Conservation (phyloP, 2,329 filamentous ascomycete genomes). For the Alternaria sp. region DNA sequence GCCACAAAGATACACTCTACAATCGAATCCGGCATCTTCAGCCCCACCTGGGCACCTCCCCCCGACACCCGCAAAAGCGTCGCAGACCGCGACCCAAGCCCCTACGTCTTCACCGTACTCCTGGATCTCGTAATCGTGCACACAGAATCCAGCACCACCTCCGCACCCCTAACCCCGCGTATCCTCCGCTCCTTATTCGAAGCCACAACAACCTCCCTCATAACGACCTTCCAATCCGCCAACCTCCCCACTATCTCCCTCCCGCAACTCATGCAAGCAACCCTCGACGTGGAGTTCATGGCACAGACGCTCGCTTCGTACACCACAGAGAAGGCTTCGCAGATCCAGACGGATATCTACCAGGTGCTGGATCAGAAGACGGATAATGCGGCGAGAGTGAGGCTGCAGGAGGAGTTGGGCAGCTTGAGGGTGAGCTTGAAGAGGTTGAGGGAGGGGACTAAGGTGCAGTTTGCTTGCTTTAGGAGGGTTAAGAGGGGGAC, state of each 20-base stretch:
- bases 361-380: slow-evolving; percentile 87
- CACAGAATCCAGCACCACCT: slow-evolving; percentile 66
- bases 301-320: slow-evolving; percentile 92
- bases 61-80: slow-evolving; percentile 39
- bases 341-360: slow-evolving; percentile 89
- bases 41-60: slow-evolving; percentile 72
- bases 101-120: slow-evolving; percentile 89
- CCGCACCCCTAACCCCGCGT: slow-evolving; percentile 75
- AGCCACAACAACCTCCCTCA: slow-evolving; percentile 77
- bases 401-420: slow-evolving; percentile 83
- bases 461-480: slow-evolving; percentile 48
- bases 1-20: slow-evolving; percentile 63
- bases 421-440: slow-evolving; percentile 90
- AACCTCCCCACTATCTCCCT: slow-evolving; percentile 72
- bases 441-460: slow-evolving; percentile 52
- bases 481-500: slow-evolving; percentile 33
- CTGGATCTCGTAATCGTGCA: slow-evolving; percentile 89
- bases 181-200: slow-evolving; percentile 89
- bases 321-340: slow-evolving; percentile 79
- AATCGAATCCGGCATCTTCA: slow-evolving; percentile 74
- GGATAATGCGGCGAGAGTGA: slow-evolving; percentile 80
- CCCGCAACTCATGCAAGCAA: slow-evolving; percentile 90
- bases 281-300: slow-evolving; percentile 95
- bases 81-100: slow-evolving; percentile 74
- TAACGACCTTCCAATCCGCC: slow-evolving; percentile 69